phyloP scores from a whole-genome alignment of 2,329 filamentous ascomycete genomes.

The Diatrype stigma region DNA sequence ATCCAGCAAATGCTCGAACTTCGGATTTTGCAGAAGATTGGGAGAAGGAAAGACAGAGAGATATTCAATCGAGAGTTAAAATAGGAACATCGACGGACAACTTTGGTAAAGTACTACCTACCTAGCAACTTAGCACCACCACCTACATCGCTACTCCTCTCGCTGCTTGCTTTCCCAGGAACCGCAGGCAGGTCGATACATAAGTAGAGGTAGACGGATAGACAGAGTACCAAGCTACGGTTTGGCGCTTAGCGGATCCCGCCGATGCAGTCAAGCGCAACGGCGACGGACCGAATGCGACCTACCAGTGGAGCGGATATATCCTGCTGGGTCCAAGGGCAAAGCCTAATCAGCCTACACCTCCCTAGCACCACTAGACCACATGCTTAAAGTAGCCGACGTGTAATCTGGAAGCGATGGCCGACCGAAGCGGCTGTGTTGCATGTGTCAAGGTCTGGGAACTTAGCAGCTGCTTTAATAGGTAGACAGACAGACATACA shows the following conservation, averaged over 20 bases:
- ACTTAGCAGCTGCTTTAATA: too few relatives aligned
- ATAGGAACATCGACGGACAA: neutral
- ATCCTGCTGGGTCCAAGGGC: neutral
- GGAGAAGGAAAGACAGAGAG: neutral
- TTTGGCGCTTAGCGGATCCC: neutral
- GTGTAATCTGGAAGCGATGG: neutral
- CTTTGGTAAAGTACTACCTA: neutral
- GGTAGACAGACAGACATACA: too few relatives aligned
- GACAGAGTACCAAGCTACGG: too few relatives aligned
- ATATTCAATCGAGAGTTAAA: neutral
- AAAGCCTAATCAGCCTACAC: too few relatives aligned
- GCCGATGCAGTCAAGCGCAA: neutral
- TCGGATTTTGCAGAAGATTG: too few relatives aligned
- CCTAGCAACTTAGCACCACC: too few relatives aligned
- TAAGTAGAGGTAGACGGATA: too few relatives aligned
- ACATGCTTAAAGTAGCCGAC: neutral
- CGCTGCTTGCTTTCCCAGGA: too few relatives aligned
- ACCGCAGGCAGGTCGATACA: too few relatives aligned
- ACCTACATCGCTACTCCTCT: too few relatives aligned
- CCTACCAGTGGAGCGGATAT: conserved; percentile 1
- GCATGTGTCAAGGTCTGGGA: neutral
- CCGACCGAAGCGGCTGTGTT: neutral
- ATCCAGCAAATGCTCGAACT: too few relatives aligned
- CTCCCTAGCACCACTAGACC: neutral
- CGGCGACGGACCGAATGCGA: neutral